These are phyloP conservation scores for Papiliotrema laurentii DNA, from an alignment of 1,284 basidiomycete species.

Conservation along the genomic window DNA sequence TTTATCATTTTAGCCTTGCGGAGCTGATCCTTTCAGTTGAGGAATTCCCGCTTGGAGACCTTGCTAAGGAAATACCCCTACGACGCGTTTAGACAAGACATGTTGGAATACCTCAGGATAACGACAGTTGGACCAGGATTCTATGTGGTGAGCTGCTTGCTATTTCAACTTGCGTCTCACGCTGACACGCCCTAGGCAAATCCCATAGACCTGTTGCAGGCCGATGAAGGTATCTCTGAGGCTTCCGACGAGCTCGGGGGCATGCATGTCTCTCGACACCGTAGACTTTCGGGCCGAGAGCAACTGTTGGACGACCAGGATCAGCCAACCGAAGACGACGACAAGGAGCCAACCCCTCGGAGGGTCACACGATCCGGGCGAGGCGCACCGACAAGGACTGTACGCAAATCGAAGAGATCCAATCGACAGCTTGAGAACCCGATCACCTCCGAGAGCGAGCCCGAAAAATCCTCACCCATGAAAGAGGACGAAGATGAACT, in stretches of 20 bases:
- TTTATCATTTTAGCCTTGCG: background rate
- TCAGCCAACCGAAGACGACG: no score
- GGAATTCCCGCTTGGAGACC: background rate
- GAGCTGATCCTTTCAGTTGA: background rate
- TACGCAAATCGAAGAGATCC: no score
- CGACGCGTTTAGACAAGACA: constrained; percentile 15
- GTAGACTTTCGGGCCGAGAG: no score
- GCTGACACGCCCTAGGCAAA: background rate
- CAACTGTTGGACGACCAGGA: no score
- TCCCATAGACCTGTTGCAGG: background rate
- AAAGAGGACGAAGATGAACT: no score
- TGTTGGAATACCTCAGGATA: constrained; percentile 18
- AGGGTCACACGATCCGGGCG: no score
- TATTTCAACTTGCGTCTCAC: constrained; percentile 1
- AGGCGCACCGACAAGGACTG: no score
- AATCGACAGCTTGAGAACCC: no score
- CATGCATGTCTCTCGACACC: background rate
- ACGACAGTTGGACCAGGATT: constrained; percentile 12
- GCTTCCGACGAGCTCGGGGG: background rate
- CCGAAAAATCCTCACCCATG: no score
- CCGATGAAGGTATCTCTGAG: background rate
- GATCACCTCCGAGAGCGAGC: no score
- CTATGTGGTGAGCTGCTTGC: background rate
- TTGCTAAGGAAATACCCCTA: constrained; percentile 15
- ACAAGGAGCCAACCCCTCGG: no score